Evolutionary conservation across 225 moss, liverwort and hornwort genomes (phyloP).

Genomic region (Asterella californica): DNA sequence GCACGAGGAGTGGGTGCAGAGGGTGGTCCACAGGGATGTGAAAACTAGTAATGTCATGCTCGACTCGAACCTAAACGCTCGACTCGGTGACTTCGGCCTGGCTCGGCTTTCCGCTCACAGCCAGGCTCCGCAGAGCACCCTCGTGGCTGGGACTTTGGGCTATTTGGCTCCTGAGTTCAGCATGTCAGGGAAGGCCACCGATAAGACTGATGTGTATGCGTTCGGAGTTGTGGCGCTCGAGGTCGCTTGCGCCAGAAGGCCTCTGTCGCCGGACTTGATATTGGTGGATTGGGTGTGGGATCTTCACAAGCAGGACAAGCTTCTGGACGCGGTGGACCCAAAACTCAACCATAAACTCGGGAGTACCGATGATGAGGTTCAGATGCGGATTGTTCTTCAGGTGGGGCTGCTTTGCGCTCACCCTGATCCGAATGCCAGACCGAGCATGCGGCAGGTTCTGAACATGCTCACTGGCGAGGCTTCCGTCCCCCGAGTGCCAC

Average conservation of each 20-base stretch:
- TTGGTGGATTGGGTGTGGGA: slow-evolving; percentile 64
- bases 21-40: slow-evolving; percentile 66
- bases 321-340: slow-evolving; percentile 43
- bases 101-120: slow-evolving; percentile 57
- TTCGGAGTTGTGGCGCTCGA: slow-evolving; percentile 57
- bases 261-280: slow-evolving; percentile 49
- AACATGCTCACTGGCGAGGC: slow-evolving; percentile 49
- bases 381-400: slow-evolving; percentile 46
- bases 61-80: slow-evolving; percentile 46
- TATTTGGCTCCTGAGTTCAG: slow-evolving; percentile 69
- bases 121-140: slow-evolving; percentile 51
- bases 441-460: slow-evolving; percentile 52
- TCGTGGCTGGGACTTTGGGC: slow-evolving; percentile 68
- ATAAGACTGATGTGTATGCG: slow-evolving; percentile 63
- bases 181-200: slow-evolving; percentile 56
- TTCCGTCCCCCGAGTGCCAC: slow-evolving; percentile 41
- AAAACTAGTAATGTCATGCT: slow-evolving; percentile 73
- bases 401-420: slow-evolving; percentile 60
- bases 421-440: slow-evolving; percentile 50
- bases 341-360: slow-evolving; percentile 25
- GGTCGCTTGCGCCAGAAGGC: slow-evolving; percentile 51
- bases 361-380: slow-evolving; percentile 30
- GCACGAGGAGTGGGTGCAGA: slow-evolving; percentile 74
- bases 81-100: slow-evolving; percentile 62
- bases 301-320: slow-evolving; percentile 38